Percentiles rank a stretch among this genome's conserved stretches.
phyloP scores from a whole-genome alignment of 2,329 filamentous ascomycete species.

The Chrysosphaeria jannelii region DNA sequence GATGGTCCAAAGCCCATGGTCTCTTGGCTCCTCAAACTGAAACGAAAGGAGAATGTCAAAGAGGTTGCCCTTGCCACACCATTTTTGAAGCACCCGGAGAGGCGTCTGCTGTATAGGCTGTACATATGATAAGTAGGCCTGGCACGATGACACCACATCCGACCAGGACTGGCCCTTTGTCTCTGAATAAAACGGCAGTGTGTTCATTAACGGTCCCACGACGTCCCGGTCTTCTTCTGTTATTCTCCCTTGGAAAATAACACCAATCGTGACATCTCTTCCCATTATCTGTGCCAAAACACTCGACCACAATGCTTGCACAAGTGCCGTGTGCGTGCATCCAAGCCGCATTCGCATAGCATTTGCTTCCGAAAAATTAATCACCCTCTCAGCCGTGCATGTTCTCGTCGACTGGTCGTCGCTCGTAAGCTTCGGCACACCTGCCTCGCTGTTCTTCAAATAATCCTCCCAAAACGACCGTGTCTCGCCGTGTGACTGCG shows the following conservation, averaged over 20 bases:
- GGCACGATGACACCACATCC: slow-evolving; percentile 29
- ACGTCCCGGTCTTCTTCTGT: slow-evolving; percentile 37
- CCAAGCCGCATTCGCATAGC: slow-evolving; percentile 24
- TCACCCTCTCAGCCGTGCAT: no score
- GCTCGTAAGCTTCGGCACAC: no score
- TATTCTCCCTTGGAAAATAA: slow-evolving; percentile 51
- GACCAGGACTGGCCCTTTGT: slow-evolving; percentile 18
- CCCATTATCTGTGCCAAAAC: slow-evolving; percentile 22
- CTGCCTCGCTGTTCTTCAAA: no score
- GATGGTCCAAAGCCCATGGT: slow-evolving; percentile 20
- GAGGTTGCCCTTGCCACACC: slow-evolving; percentile 32
- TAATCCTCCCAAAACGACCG: no score
- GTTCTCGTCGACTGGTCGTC: no score
- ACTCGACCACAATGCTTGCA: slow-evolving; percentile 45
- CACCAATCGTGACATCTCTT: slow-evolving; percentile 26
- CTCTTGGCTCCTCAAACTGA: slow-evolving; percentile 18
- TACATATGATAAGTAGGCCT: no score
- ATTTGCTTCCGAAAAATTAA: no score
- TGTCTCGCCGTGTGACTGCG: no score
- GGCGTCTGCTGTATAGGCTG: slow-evolving; percentile 56
- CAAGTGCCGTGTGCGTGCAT: slow-evolving; percentile 49
- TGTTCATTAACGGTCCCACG: slow-evolving; percentile 74
- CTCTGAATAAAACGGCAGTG: slow-evolving; percentile 34
- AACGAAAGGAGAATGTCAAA: slow-evolving; percentile 72
- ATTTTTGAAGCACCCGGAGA: slow-evolving; percentile 53